phyloP scores from a whole-genome alignment of 768 basidiomycete genomes.

The Dentipellis sp. region DNA sequence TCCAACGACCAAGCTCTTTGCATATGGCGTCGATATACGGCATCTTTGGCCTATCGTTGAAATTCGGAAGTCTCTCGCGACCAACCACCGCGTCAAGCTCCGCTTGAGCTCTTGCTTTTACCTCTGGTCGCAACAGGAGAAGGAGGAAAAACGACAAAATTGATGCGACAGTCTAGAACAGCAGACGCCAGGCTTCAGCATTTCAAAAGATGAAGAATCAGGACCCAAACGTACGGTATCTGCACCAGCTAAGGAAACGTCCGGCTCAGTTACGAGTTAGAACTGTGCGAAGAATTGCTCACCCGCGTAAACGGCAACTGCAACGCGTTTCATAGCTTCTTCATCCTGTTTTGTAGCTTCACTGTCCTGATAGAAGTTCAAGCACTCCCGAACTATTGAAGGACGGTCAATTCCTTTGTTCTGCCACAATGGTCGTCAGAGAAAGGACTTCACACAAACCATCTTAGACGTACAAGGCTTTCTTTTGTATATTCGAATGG shows the following conservation, averaged over 20 bases:
- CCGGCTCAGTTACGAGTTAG: not conserved
- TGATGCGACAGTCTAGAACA: not conserved
- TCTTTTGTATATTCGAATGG: not conserved
- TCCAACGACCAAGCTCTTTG: conserved; percentile 20
- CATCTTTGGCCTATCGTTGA: conserved; percentile 17
- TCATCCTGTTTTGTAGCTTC: not conserved
- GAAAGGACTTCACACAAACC: not conserved
- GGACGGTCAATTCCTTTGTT: not conserved
- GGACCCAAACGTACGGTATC: not conserved
- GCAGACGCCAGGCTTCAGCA: not conserved
- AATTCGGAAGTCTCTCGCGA: conserved; percentile 17
- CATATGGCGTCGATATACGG: conserved; percentile 20
- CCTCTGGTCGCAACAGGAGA: conserved; percentile 20
- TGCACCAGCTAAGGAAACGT: not conserved
- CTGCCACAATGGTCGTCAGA: not conserved
- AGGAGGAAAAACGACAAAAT: conserved; percentile 11
- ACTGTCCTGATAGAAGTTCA: not conserved
- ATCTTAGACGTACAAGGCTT: not conserved
- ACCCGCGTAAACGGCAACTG: not conserved
- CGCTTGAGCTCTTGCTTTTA: conserved; percentile 16
- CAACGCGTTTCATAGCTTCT: not conserved
- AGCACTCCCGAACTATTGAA: not conserved
- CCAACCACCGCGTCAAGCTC: conserved; percentile 20
- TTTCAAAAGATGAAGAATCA: not conserved
- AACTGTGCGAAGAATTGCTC: not conserved